Evolutionary conservation across 2,329 filamentous ascomycete genomes (phyloP), one percentile per base, ranked within the genome.

Genomic region (Beauveria sp.): DNA sequence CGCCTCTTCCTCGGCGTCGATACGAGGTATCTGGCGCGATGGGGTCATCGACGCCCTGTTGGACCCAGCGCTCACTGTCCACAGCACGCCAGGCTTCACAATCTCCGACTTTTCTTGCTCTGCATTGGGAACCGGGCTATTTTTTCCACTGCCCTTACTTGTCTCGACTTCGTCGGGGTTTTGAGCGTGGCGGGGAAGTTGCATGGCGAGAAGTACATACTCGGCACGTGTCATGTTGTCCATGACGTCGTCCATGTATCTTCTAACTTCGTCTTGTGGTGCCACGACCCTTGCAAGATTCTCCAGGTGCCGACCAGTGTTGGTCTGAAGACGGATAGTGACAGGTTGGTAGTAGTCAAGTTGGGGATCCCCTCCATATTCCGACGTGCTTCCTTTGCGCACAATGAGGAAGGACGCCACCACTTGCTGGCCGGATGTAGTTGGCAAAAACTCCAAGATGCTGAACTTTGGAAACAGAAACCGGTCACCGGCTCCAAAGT

Each of bases 391-490:
- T 34, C 86, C 89, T 70, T 87, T 88, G 54, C 88, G 85, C 6
- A 90, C 88, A 62, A 92, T 85, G 12, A 94, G 77, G 69, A 93
- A 94, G 1, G 89, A 92, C 3, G 87, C 87, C 48, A 91, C 81
- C 2, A 90, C 81, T 61, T 86, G 80, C 55, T 84, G 82, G 2
- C 83, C 82, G 4, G 77, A 72, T 10, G 76, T 69, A 2, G 72
- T 68, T 8, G 74, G 71, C 2, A 86, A 76, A 68, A 84, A 86
- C 70, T 94, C 89, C 55, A 93, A 72, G 40, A 93, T 87, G 71
- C 87, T 89, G 69, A 89, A 88, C 66, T 87, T 89, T 2, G 90
- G 90, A 64, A 94, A 92, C 53, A 91, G 75, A 70, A 90, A 92
- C 28, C 89, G 83, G 70, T 93, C 90, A 51, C 88, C 89, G 3